Percentiles rank a stretch among this genome's conserved stretches.
Evolutionary conservation across 2,329 filamentous ascomycete genomes (phyloP).

Genomic region (Colletotrichum sp.): DNA sequence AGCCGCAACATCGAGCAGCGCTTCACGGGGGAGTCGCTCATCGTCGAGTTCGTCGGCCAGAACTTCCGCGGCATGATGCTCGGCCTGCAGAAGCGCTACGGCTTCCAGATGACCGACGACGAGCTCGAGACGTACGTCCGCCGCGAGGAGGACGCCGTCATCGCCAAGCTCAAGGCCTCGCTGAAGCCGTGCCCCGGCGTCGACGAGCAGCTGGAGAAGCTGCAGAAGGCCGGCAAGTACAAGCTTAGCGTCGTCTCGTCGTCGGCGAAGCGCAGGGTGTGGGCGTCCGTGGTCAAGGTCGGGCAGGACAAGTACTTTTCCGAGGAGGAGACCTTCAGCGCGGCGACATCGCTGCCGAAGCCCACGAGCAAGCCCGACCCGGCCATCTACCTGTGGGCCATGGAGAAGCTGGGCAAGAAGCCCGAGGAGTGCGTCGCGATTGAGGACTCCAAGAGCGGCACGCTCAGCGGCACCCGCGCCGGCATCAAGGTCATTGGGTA

Average conservation of each 20-base stretch:
- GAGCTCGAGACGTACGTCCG: constrained; percentile 78
- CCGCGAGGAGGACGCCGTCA: constrained; percentile 83
- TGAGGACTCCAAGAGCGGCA: constrained; percentile 89
- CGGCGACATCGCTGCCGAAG: constrained; percentile 75
- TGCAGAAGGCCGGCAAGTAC: constrained; percentile 68
- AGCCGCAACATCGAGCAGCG: constrained; percentile 65
- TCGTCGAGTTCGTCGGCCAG: constrained; percentile 88
- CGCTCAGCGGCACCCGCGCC: constrained; percentile 74
- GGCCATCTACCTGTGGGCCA: constrained; percentile 82
- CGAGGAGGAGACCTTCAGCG: constrained; percentile 78
- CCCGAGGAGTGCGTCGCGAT: constrained; percentile 78
- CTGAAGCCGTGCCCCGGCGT: constrained; percentile 73
- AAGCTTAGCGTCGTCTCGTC: constrained; percentile 81
- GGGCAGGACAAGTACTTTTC: constrained; percentile 81
- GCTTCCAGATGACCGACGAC: constrained; percentile 70
- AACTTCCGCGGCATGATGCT: constrained; percentile 94
- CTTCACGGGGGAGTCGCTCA: constrained; percentile 81
- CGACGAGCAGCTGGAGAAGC: constrained; percentile 68
- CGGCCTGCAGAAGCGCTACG: constrained; percentile 76
- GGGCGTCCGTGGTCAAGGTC: constrained; percentile 79
- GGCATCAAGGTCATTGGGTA: constrained; percentile 85
- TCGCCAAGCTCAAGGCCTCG: constrained; percentile 75
- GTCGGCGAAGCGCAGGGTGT: constrained; percentile 78
- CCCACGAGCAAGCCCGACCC: constrained; percentile 94
- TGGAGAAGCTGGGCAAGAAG: constrained; percentile 74